Conservation (phyloP, 1,284 basidiomycete genomes). For the Apiotrichum sp. region DNA sequence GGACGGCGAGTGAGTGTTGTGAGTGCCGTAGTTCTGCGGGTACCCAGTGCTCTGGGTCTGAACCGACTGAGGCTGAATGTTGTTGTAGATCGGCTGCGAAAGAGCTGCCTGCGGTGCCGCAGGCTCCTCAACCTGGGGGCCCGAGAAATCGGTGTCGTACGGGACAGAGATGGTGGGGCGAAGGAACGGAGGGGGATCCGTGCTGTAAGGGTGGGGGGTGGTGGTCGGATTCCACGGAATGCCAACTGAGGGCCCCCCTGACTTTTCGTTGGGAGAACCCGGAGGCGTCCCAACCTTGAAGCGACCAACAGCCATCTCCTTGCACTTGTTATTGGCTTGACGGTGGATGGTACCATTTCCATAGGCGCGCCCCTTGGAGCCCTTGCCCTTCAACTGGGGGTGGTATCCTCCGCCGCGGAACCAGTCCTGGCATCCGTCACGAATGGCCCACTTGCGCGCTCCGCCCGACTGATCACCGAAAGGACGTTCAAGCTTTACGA, state of each 20-base stretch:
- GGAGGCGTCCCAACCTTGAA: background rate
- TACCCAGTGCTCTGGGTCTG: too few species aligned
- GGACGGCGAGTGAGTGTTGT: too few species aligned
- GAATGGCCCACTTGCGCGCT: slow-evolving; percentile 46
- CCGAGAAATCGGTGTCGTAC: too few species aligned
- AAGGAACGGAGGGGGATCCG: background rate
- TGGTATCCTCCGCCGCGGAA: slow-evolving; percentile 39
- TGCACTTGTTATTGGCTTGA: slow-evolving; percentile 27
- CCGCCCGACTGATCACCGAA: slow-evolving; percentile 46
- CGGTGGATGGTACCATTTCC: slow-evolving; percentile 1
- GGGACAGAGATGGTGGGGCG: background rate
- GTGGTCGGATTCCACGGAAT: slow-evolving; percentile 10
- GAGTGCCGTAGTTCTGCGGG: too few species aligned
- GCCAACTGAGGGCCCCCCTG: slow-evolving; percentile 11
- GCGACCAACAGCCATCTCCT: slow-evolving; percentile 34
- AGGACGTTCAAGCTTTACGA: slow-evolving; percentile 44
- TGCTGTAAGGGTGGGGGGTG: slow-evolving; percentile 7
- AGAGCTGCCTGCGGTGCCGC: too few species aligned
- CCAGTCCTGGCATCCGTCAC: slow-evolving; percentile 43
- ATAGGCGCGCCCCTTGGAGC: too few species aligned
- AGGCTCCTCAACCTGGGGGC: too few species aligned
- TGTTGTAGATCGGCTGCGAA: too few species aligned
- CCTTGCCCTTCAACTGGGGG: slow-evolving; percentile 16
- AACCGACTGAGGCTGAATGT: too few species aligned
- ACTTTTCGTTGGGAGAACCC: background rate